Evolutionary conservation across 2,329 filamentous ascomycete genomes (phyloP).

Genomic region (Diplocarpon mali): DNA sequence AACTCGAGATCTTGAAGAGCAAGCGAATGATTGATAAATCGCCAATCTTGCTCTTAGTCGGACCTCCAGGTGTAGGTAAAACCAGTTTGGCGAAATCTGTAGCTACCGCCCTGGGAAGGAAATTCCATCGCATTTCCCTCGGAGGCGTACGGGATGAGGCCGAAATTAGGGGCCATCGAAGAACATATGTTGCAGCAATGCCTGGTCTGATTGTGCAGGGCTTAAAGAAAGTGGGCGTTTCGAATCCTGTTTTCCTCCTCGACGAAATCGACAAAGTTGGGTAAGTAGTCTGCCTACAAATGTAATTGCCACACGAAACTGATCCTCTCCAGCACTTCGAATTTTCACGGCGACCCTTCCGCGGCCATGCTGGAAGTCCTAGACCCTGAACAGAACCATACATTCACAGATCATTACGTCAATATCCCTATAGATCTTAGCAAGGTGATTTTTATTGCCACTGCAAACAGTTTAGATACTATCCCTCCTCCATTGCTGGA

Average conservation of each 20-base stretch:
- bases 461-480: constrained; percentile 87
- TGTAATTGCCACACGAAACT: background rate
- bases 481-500: constrained; percentile 91
- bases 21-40: constrained; percentile 90
- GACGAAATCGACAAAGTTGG: constrained; percentile 97
- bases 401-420: constrained; percentile 92
- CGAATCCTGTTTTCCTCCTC: constrained; percentile 88
- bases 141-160: constrained; percentile 94
- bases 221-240: constrained; percentile 86
- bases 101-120: constrained; percentile 80
- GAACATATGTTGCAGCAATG: constrained; percentile 99
- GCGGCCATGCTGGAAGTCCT: constrained; percentile 97
- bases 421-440: constrained; percentile 91
- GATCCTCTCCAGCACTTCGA: constrained; percentile 42
- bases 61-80: constrained; percentile 91
- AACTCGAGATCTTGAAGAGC: constrained; percentile 64
- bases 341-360: constrained; percentile 89
- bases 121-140: constrained; percentile 94
- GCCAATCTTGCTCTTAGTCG: constrained; percentile 85
- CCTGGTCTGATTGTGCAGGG: constrained; percentile 90
- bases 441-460: constrained; percentile 95
- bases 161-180: constrained; percentile 86
- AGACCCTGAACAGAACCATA: constrained; percentile 93
- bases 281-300: constrained; percentile 14
- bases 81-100: constrained; percentile 91